Conservation (phyloP, 1,139 yeast species). For the Pneumocystis sp. region DNA sequence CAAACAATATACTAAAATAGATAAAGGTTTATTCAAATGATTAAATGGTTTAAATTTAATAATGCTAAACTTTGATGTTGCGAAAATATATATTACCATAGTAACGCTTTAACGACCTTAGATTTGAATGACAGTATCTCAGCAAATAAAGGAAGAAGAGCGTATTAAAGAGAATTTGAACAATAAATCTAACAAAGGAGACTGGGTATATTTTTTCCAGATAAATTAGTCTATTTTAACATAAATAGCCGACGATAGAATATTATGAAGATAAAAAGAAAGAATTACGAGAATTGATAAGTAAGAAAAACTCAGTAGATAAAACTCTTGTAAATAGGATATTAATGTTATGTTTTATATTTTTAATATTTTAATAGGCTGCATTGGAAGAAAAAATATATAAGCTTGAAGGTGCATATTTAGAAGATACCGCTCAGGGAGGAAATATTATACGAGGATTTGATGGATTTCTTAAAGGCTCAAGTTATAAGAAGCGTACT, state of each 20-base stretch:
- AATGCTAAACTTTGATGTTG: neutral
- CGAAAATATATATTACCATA: neutral
- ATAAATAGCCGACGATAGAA: slow-evolving; percentile 21
- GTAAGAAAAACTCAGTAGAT: slow-evolving; percentile 50
- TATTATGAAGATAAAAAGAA: slow-evolving; percentile 57
- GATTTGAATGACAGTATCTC: neutral
- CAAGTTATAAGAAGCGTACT: slow-evolving; percentile 26
- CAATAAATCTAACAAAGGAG: neutral
- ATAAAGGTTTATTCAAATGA: neutral
- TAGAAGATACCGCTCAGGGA: slow-evolving; percentile 44
- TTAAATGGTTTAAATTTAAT: neutral
- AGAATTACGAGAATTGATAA: slow-evolving; percentile 50
- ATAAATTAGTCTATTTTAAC: slow-evolving; percentile 3
- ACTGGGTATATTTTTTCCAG: neutral
- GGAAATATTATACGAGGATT: slow-evolving; percentile 86
- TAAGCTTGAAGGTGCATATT: slow-evolving; percentile 63
- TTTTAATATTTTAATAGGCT: neutral
- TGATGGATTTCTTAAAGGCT: slow-evolving; percentile 54
- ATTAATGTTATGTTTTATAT: slow-evolving; percentile 9
- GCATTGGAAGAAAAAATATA: slow-evolving; percentile 66
- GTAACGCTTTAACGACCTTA: neutral
- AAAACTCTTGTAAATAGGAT: slow-evolving; percentile 34
- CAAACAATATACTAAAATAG: neutral
- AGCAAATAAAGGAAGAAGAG: neutral
- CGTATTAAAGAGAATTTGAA: neutral